Evolutionary conservation across 164 flowering plant species (phyloP), one percentile per base, ranked within the genome.

Genomic region (Stephania cephalantha): DNA sequence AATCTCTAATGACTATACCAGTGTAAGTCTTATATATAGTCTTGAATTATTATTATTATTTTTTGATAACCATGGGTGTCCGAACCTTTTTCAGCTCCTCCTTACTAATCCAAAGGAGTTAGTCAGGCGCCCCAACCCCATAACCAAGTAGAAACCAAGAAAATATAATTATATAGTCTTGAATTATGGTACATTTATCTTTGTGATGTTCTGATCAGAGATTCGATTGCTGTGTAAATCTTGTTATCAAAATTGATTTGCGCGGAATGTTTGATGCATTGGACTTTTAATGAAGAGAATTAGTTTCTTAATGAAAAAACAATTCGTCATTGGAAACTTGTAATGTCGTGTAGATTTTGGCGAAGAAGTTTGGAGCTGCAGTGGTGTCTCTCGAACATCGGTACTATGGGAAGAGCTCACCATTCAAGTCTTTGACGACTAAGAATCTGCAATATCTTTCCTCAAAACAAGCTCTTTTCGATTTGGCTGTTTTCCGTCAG

Each of bases 321-420:
- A 11, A 50, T 50, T 50, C 15, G 15, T 50, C 15, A 50, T 50
- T 13, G 20, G 31, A 75, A 64, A 18, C 52, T 69, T 74, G 29
- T 61, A 74, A 31, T 72, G 63, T 45, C 46, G n/a, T 63, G 69
- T 80, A 95, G 99, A 92, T 90, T 77, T 82, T 95, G 85, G 97
- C 99, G 5, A 93, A 91, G 87, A 95, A 90, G 80, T 95, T 95
- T 87, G 97, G 97, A 79, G 99, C 99, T 71, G 98, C 97, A 68
- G 80, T 95, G 69, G 97, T 95, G 79, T 84, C 97, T 75, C 93
- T 88, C 63, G 99, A 93, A 91, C 99, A 95, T 86, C 95, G 98
- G 1, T 95, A 93, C 77, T 95, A 95, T 88, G 99, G 99, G 74
- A 92, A 91, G 84, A 95, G 97, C 79, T 85, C 89, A n/a, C 99